These are phyloP conservation scores for Ehretia macrophylla DNA, from an alignment of 257 asterid species.

Conservation along the genomic window DNA sequence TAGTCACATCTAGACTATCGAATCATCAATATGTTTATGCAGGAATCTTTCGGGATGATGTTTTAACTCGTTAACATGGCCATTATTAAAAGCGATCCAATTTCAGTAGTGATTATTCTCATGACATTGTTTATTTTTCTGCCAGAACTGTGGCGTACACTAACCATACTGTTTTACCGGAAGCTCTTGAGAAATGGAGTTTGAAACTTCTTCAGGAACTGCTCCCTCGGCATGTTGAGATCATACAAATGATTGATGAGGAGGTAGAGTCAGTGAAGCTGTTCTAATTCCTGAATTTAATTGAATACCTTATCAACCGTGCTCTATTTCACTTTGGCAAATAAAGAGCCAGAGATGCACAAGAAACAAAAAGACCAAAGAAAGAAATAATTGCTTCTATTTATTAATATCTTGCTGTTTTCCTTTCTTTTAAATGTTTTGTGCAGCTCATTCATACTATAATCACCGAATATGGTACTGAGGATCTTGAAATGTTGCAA, in stretches of 20 bases:
- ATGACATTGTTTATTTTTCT: conserved; percentile 4
- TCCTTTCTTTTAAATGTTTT: conserved; percentile 1
- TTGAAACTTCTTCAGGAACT: conserved; percentile 42
- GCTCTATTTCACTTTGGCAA: background rate
- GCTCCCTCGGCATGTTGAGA: conserved; percentile 66
- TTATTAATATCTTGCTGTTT: background rate
- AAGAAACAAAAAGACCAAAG: background rate
- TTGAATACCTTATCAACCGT: too few species aligned
- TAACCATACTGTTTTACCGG: conserved; percentile 69
- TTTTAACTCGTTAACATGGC: background rate
- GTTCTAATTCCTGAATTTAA: too few species aligned
- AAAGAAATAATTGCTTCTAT: too few species aligned
- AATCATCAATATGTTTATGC: too few species aligned
- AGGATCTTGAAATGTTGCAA: conserved; percentile 48
- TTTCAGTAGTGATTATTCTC: conserved; percentile 9
- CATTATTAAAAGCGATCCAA: too few species aligned
- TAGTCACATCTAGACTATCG: too few species aligned
- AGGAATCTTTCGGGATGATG: too few species aligned
- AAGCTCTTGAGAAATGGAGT: conserved; percentile 71
- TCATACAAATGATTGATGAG: conserved; percentile 50
- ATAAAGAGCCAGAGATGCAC: background rate
- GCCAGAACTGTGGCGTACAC: conserved; percentile 62
- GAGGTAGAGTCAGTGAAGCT: conserved; percentile 32
- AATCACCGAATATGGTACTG: conserved; percentile 53
- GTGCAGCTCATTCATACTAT: conserved; percentile 65